Conservation (phyloP, 805 yeast genomes). For the Wickerhamomyces alni region DNA sequence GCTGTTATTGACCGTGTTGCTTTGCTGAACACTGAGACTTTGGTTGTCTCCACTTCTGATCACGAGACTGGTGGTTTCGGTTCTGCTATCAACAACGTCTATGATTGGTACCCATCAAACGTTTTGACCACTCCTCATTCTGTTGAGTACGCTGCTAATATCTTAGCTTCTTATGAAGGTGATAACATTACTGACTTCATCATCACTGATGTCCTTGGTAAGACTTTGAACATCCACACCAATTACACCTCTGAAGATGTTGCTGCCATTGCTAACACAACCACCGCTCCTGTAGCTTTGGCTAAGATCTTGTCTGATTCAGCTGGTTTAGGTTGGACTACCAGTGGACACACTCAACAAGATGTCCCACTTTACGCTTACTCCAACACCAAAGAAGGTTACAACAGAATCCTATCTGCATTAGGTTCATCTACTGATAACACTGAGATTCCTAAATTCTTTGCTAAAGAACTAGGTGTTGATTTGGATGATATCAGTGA, state of each 20-base stretch:
- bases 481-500: conserved; percentile 45
- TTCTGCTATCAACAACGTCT: conserved; percentile 75
- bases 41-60: conserved; percentile 78
- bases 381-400: conserved; percentile 50
- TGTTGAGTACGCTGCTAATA: conserved; percentile 57
- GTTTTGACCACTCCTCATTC: conserved; percentile 63
- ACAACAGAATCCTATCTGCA: conserved; percentile 35
- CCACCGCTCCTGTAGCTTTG: conserved; percentile 36
- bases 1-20: conserved; percentile 69
- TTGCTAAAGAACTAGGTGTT: conserved; percentile 48
- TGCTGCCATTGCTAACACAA: conserved; percentile 30
- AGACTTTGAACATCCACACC: conserved; percentile 14
- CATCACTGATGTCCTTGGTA: conserved; percentile 43
- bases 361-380: conserved; percentile 87
- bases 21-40: conserved; percentile 65
- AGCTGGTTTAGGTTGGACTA: conserved; percentile 91
- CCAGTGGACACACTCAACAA: conserved; percentile 92
- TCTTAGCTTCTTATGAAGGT: conserved; percentile 33
- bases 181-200: conserved; percentile 39
- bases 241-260: conserved; percentile 43
- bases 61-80: conserved; percentile 94
- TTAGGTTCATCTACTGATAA: conserved; percentile 81
- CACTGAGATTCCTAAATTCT: conserved; percentile 72
- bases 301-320: conserved; percentile 65
- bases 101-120: conserved; percentile 79